Conservation (phyloP, 2,329 filamentous ascomycete species). For the Metarhizium humberi region DNA sequence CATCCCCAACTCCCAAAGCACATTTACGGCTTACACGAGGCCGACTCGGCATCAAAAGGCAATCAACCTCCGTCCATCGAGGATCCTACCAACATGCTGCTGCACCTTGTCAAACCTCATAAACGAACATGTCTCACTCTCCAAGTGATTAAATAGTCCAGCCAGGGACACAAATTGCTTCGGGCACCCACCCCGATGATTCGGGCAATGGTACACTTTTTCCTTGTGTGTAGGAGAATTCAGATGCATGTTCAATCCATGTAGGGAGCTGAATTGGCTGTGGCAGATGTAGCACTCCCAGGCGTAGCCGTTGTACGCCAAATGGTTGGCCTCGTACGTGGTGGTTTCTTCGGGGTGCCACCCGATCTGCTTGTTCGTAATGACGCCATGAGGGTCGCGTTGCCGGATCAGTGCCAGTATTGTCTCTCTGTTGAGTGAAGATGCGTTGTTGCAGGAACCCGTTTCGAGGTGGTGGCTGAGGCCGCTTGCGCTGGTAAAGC, state of each 20-base stretch:
- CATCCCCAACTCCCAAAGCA: too few species aligned
- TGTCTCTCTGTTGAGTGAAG: constrained; percentile 32
- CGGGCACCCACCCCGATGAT: constrained; percentile 15
- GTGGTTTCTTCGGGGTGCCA: constrained; percentile 24
- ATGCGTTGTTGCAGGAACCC: constrained; percentile 37
- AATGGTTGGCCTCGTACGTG: constrained; percentile 24
- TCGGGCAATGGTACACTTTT: constrained; percentile 30
- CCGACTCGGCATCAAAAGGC: constrained; percentile 1
- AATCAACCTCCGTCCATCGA: constrained; percentile 1
- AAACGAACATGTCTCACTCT: constrained; percentile 32
- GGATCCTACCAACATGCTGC: constrained; percentile 5
- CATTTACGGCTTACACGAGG: too few species aligned
- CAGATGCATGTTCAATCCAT: constrained; percentile 39
- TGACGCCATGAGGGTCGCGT: constrained; percentile 34
- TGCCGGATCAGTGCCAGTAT: constrained; percentile 35
- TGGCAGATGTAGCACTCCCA: constrained; percentile 32
- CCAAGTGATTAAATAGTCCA: constrained; percentile 30
- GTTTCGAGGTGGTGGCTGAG: constrained; percentile 45
- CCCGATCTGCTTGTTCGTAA: constrained; percentile 41
- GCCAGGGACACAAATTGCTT: constrained; percentile 30
- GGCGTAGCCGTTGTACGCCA: constrained; percentile 18
- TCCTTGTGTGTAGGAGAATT: constrained; percentile 34
- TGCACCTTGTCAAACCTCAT: constrained; percentile 28
- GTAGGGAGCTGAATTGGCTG: constrained; percentile 24
- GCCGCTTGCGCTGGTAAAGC: constrained; percentile 40